phyloP scores from a whole-genome alignment of 2,329 filamentous ascomycete species.

The Elsinoe arachidis region DNA sequence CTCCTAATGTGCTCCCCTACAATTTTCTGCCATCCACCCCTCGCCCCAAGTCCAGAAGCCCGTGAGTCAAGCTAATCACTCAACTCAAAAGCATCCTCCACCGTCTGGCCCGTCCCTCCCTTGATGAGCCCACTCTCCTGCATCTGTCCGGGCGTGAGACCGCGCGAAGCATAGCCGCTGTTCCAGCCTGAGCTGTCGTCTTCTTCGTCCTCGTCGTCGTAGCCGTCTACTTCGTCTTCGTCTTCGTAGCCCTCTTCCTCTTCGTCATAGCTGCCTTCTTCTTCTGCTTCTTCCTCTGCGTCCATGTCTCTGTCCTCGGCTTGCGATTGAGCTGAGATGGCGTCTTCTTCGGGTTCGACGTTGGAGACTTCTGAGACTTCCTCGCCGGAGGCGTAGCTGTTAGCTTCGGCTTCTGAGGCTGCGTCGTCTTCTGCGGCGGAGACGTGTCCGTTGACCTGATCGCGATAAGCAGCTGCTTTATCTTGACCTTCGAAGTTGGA shows the following conservation, averaged over 20 bases:
- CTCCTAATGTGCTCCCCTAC: no score
- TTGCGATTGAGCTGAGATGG: no score
- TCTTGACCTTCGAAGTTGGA: neutral
- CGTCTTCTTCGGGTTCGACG: neutral
- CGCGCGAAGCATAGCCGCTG: neutral
- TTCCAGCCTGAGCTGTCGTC: neutral
- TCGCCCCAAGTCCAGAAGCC: neutral
- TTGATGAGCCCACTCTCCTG: constrained; percentile 15
- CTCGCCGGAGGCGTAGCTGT: no score
- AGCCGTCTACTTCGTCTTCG: neutral
- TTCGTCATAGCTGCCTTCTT: neutral
- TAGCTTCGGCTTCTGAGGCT: no score
- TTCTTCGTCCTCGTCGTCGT: constrained; percentile 5
- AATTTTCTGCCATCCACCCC: no score
- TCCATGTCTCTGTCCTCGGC: neutral
- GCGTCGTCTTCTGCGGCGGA: no score
- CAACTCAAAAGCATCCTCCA: constrained; percentile 18
- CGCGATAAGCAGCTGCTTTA: no score
- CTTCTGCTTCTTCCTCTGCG: neutral
- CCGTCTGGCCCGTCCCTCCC: constrained; percentile 16
- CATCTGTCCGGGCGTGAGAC: constrained; percentile 9
- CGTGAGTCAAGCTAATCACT: constrained; percentile 14
- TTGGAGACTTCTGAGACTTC: neutral
- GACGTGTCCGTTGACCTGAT: neutral
- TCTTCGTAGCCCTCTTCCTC: constrained; percentile 5